Evolutionary conservation across 768 basidiomycete genomes (phyloP).

Genomic region (Suillus hirtellus): DNA sequence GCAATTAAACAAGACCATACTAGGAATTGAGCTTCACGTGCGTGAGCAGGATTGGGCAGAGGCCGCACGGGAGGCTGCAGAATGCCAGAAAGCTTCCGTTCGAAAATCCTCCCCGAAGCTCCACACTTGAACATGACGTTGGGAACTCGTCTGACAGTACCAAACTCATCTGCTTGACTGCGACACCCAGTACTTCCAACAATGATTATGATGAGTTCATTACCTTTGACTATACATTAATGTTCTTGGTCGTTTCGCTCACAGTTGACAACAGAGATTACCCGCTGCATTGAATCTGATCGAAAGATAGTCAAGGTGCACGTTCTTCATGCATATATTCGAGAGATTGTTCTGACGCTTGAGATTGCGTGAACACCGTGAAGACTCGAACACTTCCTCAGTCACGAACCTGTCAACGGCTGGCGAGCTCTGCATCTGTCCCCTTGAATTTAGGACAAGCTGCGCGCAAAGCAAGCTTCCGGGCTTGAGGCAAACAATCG

Average conservation of each 20-base stretch:
- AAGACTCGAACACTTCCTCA: not conserved
- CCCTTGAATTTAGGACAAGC: not conserved
- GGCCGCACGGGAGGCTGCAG: not conserved
- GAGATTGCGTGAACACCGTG: not conserved
- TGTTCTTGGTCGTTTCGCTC: not conserved
- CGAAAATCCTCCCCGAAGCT: no score
- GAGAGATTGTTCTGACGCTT: not conserved
- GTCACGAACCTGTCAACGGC: not conserved
- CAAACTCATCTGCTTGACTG: not conserved
- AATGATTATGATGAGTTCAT: no score
- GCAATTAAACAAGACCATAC: slow-evolving; percentile 46
- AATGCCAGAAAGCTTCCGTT: not conserved
- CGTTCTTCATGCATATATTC: not conserved
- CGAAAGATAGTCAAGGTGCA: no score
- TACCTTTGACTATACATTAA: no score
- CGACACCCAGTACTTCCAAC: no score
- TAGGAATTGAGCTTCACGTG: not conserved
- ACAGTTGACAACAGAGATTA: no score
- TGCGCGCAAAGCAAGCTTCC: not conserved
- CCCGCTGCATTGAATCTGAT: no score
- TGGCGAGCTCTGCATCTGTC: not conserved
- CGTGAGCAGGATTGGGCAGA: slow-evolving; percentile 2
- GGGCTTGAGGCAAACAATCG: not conserved
- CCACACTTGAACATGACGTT: not conserved
- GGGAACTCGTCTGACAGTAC: not conserved